phyloP scores from a whole-genome alignment of 2,329 filamentous ascomycete genomes.

The Aureobasidium melanogenum region DNA sequence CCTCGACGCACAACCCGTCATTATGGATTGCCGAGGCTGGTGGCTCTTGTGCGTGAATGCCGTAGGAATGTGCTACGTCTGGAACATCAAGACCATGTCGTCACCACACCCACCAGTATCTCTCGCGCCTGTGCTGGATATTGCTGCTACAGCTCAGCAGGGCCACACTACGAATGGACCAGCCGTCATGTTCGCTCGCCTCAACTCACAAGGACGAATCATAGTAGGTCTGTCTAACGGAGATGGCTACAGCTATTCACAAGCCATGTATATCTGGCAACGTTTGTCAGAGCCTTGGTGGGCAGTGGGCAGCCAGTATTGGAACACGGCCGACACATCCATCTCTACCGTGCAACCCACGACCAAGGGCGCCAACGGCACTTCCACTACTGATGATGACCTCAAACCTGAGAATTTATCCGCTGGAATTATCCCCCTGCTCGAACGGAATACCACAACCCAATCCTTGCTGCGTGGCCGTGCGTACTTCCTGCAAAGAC shows the following conservation, averaged over 20 bases:
- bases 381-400: conserved; percentile 33
- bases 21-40: conserved; percentile 80
- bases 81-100: conserved; percentile 77
- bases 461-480: conserved; percentile 87
- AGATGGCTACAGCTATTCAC: conserved; percentile 85
- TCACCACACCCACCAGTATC: conserved; percentile 86
- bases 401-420: conserved; percentile 57
- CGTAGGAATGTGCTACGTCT: conserved; percentile 82
- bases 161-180: conserved; percentile 71
- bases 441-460: conserved; percentile 90
- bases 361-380: conserved; percentile 13
- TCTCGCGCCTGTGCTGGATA: conserved; percentile 77
- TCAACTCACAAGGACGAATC: conserved; percentile 80
- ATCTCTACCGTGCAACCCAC: conserved; percentile 66
- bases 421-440: conserved; percentile 82
- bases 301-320: conserved; percentile 96
- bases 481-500: conserved; percentile 80
- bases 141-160: conserved; percentile 70
- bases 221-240: conserved; percentile 90
- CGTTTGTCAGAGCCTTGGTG: conserved; percentile 96
- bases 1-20: conserved; percentile 85
- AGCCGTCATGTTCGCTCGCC: conserved; percentile 78
- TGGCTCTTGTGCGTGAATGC: conserved; percentile 88
- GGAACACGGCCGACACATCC: conserved; percentile 93
- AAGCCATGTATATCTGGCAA: conserved; percentile 84